These are phyloP conservation scores for Lasiosphaeria ovina DNA, from an alignment of 495 filamentous ascomycete species.

Conservation along the genomic window DNA sequence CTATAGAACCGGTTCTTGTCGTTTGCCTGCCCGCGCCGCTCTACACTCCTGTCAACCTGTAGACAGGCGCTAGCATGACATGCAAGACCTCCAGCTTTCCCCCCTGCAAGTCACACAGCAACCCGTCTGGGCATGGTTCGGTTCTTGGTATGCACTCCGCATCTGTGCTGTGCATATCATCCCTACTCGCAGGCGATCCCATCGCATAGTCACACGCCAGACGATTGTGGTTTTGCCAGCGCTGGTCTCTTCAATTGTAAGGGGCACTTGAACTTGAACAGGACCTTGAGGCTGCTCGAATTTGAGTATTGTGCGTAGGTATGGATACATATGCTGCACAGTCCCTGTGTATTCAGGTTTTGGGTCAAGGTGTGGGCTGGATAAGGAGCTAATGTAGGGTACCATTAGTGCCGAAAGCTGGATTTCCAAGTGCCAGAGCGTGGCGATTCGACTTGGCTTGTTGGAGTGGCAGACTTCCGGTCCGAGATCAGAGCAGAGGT, in stretches of 20 bases:
- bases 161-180: slow-evolving; percentile 1
- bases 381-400: neutral
- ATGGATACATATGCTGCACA: no score
- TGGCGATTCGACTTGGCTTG: slow-evolving; percentile 21
- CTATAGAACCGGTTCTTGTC: no score
- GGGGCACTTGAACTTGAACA: no score
- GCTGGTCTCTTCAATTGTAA: no score
- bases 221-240: no score
- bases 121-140: neutral
- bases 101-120: neutral
- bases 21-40: neutral
- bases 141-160: neutral
- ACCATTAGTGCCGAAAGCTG: neutral
- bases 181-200: no score
- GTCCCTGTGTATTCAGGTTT: no score
- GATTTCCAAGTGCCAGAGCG: slow-evolving; percentile 15
- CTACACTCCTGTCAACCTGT: neutral
- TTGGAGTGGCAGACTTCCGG: slow-evolving; percentile 14
- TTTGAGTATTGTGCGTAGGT: no score
- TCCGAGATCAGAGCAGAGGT: neutral
- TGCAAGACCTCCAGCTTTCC: neutral
- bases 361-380: neutral
- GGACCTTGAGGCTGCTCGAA: no score
- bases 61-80: neutral
- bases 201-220: no score